Conservation (phyloP, 805 yeast species). For the Myxozyma nipponensis region DNA sequence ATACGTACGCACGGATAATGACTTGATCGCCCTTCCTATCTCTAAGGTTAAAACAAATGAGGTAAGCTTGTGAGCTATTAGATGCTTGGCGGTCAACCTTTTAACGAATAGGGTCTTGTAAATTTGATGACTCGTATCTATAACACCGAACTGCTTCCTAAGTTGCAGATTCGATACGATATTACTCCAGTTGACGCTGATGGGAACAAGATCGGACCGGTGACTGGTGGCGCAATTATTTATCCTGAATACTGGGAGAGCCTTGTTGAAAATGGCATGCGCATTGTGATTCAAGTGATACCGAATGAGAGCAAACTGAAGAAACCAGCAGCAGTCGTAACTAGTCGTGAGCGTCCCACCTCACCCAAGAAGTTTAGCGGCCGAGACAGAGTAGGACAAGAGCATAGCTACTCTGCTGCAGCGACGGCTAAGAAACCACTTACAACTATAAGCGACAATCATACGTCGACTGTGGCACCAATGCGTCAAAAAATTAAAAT, state of each 20-base stretch:
- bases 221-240: slow-evolving; percentile 23
- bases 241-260: slow-evolving; percentile 28
- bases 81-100: background rate
- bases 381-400: background rate
- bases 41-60: slow-evolving; percentile 23
- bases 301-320: slow-evolving; percentile 6
- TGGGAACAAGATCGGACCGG: slow-evolving; percentile 21
- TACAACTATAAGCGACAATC: slow-evolving; percentile 7
- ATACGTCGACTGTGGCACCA: background rate
- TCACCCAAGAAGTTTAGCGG: background rate
- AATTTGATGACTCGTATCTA: slow-evolving; percentile 13
- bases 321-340: too few species aligned
- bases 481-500: slow-evolving; percentile 10
- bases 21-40: slow-evolving; percentile 22
- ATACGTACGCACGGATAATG: slow-evolving; percentile 23
- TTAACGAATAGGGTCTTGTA: slow-evolving; percentile 13
- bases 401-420: background rate
- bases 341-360: background rate
- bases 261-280: slow-evolving; percentile 26
- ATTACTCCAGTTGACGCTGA: slow-evolving; percentile 19
- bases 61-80: slow-evolving; percentile 7
- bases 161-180: slow-evolving; percentile 26
- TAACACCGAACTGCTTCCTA: slow-evolving; percentile 18
- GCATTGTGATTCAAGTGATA: slow-evolving; percentile 12
- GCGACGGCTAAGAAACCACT: slow-evolving; percentile 5